Conservation (phyloP, 78 protist genomes). For the Tieghemostelium lacteum region DNA sequence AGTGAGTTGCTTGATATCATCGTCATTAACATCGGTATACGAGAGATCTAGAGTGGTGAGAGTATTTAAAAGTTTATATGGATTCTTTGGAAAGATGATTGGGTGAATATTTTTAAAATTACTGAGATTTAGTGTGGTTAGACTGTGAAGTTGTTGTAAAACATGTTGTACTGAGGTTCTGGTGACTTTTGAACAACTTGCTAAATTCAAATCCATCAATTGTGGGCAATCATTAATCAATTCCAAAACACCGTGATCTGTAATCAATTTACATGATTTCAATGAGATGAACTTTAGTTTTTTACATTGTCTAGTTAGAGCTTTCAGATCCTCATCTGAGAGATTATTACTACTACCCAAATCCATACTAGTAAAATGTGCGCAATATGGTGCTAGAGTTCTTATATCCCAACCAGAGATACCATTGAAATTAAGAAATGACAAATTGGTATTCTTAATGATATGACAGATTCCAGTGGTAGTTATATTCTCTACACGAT, state of each 20-base stretch:
- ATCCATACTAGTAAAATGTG: slow-evolving; percentile 76
- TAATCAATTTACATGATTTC: slow-evolving; percentile 65
- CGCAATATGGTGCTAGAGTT: slow-evolving; percentile 75
- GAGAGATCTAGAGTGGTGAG: slow-evolving; percentile 49
- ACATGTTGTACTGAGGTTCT: slow-evolving; percentile 72
- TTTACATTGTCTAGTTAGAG: slow-evolving; percentile 74
- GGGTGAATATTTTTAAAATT: slow-evolving; percentile 66
- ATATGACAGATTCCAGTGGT: slow-evolving; percentile 78
- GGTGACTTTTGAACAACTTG: slow-evolving; percentile 57
- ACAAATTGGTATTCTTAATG: slow-evolving; percentile 63
- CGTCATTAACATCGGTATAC: slow-evolving; percentile 60
- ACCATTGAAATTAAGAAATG: slow-evolving; percentile 69
- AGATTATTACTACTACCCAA: slow-evolving; percentile 70
- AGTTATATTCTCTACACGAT: slow-evolving; percentile 65
- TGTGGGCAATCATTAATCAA: slow-evolving; percentile 75
- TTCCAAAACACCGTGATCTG: slow-evolving; percentile 79
- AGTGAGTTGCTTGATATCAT: slow-evolving; percentile 59
- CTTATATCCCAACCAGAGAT: slow-evolving; percentile 79
- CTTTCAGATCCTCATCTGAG: slow-evolving; percentile 69
- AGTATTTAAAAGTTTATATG: slow-evolving; percentile 61
- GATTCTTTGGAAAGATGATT: slow-evolving; percentile 74
- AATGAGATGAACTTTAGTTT: slow-evolving; percentile 65
- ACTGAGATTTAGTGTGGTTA: slow-evolving; percentile 45
- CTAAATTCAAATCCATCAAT: slow-evolving; percentile 71
- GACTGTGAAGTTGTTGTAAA: slow-evolving; percentile 36